Evolutionary conservation across 176 grass and related monocot species (phyloP), one percentile per base, ranked within the genome.

Genomic region (Cenchrus americanus): DNA sequence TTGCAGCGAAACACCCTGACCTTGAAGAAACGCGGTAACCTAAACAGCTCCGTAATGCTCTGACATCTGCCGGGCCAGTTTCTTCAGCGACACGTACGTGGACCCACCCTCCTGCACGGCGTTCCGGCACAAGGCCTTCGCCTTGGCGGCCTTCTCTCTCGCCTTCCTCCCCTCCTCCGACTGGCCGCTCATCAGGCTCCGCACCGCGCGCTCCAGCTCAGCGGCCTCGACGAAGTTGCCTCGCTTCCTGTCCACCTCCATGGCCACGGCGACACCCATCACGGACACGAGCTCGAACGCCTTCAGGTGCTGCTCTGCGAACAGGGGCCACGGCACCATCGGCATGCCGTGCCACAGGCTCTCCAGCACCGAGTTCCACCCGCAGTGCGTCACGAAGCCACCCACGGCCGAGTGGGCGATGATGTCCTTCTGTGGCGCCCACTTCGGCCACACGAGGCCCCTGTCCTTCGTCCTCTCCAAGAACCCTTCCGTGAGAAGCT

Each of bases 351-450:
- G 80, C 73, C 81, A 84, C 73, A 90, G n/a, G 57, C 91, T 85
- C 91, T 96, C 94, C n/a, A 91, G 80, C 14, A 34, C 48, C 5
- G 88, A 96, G 81, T 88, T 91, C 88, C 91, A 96, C 1, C 91
- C 88, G 52, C 91, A 87, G 83, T 96, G 94, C 8, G 94, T 89
- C 57, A 93, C 86, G 83, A 96, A 96, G 2, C 72, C 64, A 1
- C 84, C 71, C 1, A 90, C 57, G 18, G 91, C 78, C 1, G 72
- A 24, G 26, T 88, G 85, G 27, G 77, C 62, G 9, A 93, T 66
- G 4, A 93, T 79, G 7, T 60, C 80, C 71, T 78, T 72, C 79
- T 93, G 85, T 42, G 84, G 85, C 66, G 83, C 84, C 91, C 84
- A 80, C 18, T 0, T 63, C 3, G 88, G 78, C 76, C 82, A 77